Evolutionary conservation across 192 early-diverging fungal species (phyloP), one percentile per base, ranked within the genome.

Genomic region (Geranomyces michiganensis): DNA sequence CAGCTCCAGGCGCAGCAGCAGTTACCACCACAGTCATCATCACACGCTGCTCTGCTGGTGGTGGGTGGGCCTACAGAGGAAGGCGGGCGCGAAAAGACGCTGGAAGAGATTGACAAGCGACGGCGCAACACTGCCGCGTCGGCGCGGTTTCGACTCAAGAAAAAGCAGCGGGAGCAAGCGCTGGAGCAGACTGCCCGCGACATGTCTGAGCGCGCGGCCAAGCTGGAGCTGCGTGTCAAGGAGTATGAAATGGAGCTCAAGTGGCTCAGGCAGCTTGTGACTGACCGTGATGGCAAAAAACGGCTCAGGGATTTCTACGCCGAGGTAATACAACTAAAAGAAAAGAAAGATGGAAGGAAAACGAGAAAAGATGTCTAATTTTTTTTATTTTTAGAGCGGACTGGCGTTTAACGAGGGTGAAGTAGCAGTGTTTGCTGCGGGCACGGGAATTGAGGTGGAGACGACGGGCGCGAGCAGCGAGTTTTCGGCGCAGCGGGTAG

Each of bases 91-190:
- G 46, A 67, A 4, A 74, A 67, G 72, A 65, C 45, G 41, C n/a
- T 47, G 0, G 67, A 69, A 15, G 67, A 68, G 22, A 17, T 69
- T 13, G 94, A 98, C 79, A 98, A 98, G 83, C 87, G 96, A 56
- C 81, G 88, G 30, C 89, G 95, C 48, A 99, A 99, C 84, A 99
- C 95, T 5, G 94, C 89, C 21, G 96, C 96, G 17, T 93, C 92
- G 15, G 95, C 95, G 21, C 85, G 96, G 13, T 99, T 99, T 88
- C 85, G 96, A 19, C 84, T 92, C 59, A 95, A 96, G 85, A 99
- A 97, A 81, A 97, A 97, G 86, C 69, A 90, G 77, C 87, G 92
- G 44, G 95, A 97, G 77, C 90, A 93, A 81, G 88, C 86, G 17
- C 79, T 99, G 69, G 91, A 94, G 78, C 83, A 86, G 27, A 91